phyloP scores from a whole-genome alignment of 768 basidiomycete genomes.

The Boletus vinaceobasis region DNA sequence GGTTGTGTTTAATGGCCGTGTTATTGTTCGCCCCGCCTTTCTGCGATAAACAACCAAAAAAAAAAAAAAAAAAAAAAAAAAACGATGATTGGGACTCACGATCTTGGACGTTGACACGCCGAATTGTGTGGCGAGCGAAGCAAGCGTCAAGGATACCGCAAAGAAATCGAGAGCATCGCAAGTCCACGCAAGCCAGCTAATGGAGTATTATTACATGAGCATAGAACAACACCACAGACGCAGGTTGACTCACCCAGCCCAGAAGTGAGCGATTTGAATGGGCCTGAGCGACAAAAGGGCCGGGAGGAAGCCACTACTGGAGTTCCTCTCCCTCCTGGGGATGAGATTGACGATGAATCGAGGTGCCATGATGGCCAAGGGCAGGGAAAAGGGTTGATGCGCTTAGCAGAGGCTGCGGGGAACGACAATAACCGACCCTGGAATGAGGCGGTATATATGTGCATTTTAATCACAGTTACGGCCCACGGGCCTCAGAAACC shows the following conservation, averaged over 20 bases:
- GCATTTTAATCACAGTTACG: background rate
- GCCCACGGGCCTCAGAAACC: background rate
- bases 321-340: conserved; percentile 43
- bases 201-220: background rate
- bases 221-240: background rate
- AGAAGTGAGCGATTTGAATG: conserved; percentile 58
- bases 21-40: too few species aligned
- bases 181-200: conserved; percentile 82
- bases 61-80: background rate
- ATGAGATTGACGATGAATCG: conserved; percentile 46
- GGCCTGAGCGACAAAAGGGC: conserved; percentile 45
- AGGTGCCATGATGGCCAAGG: conserved; percentile 13
- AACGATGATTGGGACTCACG: conserved; percentile 25
- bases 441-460: conserved; percentile 12
- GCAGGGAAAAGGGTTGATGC: background rate
- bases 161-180: conserved; percentile 89
- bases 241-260: conserved; percentile 43
- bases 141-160: conserved; percentile 61
- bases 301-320: conserved; percentile 36
- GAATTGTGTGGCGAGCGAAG: conserved; percentile 48
- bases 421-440: background rate
- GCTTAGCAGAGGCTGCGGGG: background rate
- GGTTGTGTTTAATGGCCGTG: too few species aligned
- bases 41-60: too few species aligned
- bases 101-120: conserved; percentile 39